Conservation (phyloP, 345 rosid species). For the Dovyalis caffra region DNA sequence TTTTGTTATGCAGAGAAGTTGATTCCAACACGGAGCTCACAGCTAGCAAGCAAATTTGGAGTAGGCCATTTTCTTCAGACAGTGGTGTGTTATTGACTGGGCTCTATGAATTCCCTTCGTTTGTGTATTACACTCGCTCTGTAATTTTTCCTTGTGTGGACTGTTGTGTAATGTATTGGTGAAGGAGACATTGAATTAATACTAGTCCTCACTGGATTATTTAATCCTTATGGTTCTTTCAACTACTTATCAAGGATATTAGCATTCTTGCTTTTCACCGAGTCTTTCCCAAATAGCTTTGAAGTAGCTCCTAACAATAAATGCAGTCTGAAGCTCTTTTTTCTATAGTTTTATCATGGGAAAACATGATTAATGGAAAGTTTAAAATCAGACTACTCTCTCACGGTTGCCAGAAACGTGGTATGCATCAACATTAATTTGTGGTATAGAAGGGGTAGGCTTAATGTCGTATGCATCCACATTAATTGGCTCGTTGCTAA, state of each 20-base stretch:
- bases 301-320: not conserved
- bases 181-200: not conserved
- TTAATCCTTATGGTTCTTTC: not conserved
- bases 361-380: not conserved
- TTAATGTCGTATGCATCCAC: not conserved
- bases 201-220: not conserved
- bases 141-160: not conserved
- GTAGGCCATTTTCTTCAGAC: conserved; percentile 63
- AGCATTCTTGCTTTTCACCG: not conserved
- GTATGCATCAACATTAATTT: not conserved
- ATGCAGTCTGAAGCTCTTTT: not conserved
- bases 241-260: not conserved
- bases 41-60: conserved; percentile 43
- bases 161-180: not conserved
- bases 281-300: not conserved
- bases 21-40: conserved; percentile 29
- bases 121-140: not conserved
- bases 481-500: not conserved
- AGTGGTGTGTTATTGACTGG: conserved; percentile 44
- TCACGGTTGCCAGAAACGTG: not conserved
- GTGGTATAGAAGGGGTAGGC: no score
- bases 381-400: no score
- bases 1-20: conserved; percentile 32
- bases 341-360: not conserved
- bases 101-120: not conserved